Base-by-base conservation (phyloP, 2,329 filamentous ascomycete genomes). In the Diaporthe destruens region DNA sequence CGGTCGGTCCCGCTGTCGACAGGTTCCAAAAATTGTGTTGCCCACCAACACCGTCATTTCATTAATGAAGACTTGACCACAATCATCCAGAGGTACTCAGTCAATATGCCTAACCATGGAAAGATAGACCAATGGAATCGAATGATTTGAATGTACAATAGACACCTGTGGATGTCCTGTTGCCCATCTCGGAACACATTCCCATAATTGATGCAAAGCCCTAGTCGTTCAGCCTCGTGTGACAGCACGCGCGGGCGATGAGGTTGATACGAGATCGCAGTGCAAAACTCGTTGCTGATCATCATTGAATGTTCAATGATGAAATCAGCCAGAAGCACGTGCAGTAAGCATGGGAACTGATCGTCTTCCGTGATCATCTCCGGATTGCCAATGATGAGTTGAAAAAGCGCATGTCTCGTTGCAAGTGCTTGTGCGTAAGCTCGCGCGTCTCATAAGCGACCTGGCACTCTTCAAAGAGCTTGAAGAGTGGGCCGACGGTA, bases 81-180 rank as follows among this genome's bases (percentile, higher is more conserved):
- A 71, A 16, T 51, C 69, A 71, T 63, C 55, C 72, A 68, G 69
- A 56, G 54, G 23, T 71, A 56, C 29, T 61, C 34, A 49, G 63
- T 55, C 32, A 68, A 36, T 34, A 59, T 67, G 5, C 59, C 55
- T 42, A 59, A 16, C 55, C 59, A 54, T 16, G 34, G 14, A 56
- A 56, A 51, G 14, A 53, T 25, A n/a, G 18, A 65, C 51, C 39
- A 39, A 36, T 66, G 12, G 47, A 20, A 29, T 7, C 18, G 32
- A 53, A 39, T 25, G n/a, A 39, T 39, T 16, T 11, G 20, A 5
- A 25, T 7, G 47, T 9, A 6, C 0, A n/a, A 53, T 23, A 25
- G 29, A 14, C n/a, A n/a, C n/a, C n/a, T 34, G 25, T 36, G 14
- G 61, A 6, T 14, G 16, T n/a, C 29, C 29, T 34, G 8, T 20